phyloP scores from a whole-genome alignment of 345 rosid species.

The Orychophragmus violaceus region DNA sequence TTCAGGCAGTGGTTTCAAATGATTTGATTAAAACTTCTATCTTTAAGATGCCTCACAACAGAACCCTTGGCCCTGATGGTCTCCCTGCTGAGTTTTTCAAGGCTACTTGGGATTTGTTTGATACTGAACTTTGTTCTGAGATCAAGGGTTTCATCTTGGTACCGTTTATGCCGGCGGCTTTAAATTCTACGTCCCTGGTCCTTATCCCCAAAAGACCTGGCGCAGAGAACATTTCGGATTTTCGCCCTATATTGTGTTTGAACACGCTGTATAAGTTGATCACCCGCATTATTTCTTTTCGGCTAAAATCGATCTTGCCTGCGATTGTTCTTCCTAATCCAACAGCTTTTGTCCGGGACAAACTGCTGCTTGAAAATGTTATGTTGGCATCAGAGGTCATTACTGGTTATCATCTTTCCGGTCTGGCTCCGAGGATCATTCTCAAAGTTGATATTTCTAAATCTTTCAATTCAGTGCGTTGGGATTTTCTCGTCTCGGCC shows the following conservation, averaged over 20 bases:
- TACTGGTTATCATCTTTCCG: not conserved
- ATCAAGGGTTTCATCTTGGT: not conserved
- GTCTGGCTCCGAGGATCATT: not conserved
- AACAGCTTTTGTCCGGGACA: not conserved
- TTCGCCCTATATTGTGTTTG: not conserved
- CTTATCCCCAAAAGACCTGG: not conserved
- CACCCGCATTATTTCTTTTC: not conserved
- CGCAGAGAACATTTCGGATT: not conserved
- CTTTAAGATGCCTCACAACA: no score
- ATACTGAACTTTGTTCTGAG: not conserved
- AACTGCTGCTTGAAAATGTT: not conserved
- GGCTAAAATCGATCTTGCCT: not conserved
- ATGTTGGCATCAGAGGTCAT: not conserved
- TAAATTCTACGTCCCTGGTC: not conserved
- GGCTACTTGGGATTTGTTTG: not conserved
- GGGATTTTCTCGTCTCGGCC: not conserved
- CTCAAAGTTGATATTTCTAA: not conserved
- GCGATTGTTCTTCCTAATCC: not conserved
- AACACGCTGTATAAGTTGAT: not conserved
- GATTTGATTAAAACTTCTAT: no score
- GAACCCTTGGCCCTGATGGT: not conserved
- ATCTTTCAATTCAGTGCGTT: not conserved
- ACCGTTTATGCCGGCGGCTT: not conserved
- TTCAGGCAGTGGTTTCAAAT: no score
- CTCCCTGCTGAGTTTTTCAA: not conserved